Evolutionary conservation across 2,329 filamentous ascomycete genomes (phyloP), one percentile per base, ranked within the genome.

Genomic region (Diaporthe velutina): DNA sequence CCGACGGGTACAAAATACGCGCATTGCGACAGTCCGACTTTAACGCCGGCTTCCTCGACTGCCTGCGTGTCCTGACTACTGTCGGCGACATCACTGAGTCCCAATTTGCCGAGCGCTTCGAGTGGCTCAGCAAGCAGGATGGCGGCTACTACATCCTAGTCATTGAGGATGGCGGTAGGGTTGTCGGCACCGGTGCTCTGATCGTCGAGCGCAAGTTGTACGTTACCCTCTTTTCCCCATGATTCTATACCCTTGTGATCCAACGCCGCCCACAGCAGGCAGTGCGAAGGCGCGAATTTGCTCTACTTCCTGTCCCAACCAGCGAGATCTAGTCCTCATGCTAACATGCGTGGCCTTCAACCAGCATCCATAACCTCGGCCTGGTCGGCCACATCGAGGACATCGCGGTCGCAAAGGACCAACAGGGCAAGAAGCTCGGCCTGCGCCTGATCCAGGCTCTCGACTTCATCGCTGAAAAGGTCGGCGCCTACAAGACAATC

Each of bases 401-500:
- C 83, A 98, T 99, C 83, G 96, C 96, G 25, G 96, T 99, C 50
- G 92, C 94, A 78, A 95, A 96, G 85, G 94, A 97, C 80, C 95
- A 98, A 86, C 97, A 98, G 85, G 97, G 97, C 79, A 98, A 98
- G 91, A 98, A 98, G 86, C 89, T 98, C 57, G 97, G 97, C 6
- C 87, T 98, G 81, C 91, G 95, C 78, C 93, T 98, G 78, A 98
- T 98, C 80, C 95, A 98, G 86, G 95, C 96, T 10, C 89, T 99
- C 81, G 96, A 98, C 85, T 93, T 90, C 82, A 92, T 98, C 75
- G 95, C 96, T 73, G 92, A 95, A 82, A 91, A 95, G 82, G 93
- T 97, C 74, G 97, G 96, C 73, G 98, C 96, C 86, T 98, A 98
- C 86, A 98, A 97, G 93, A 95, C 92, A 78, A 98, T 99, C 79